Conservation (phyloP, 2,329 filamentous ascomycete genomes). For the Didymella pinodella region DNA sequence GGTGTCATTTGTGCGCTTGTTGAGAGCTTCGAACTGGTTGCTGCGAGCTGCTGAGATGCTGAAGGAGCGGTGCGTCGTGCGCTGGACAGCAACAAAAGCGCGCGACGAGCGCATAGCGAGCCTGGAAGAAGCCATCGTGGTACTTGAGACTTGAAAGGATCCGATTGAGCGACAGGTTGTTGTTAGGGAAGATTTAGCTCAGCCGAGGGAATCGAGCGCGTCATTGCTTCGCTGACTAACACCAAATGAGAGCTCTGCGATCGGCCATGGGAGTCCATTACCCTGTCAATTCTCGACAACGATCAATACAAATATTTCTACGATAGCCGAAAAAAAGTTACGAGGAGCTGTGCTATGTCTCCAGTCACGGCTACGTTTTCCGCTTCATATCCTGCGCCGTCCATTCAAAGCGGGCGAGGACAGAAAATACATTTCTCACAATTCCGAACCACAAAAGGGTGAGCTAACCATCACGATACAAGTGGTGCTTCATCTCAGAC, state of each 20-base stretch:
- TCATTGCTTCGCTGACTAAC: constrained; percentile 34
- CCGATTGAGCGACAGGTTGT: constrained; percentile 27
- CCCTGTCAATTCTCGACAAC: not conserved
- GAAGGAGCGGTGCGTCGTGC: constrained; percentile 50
- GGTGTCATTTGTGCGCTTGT: constrained; percentile 62
- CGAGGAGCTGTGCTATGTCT: too few species aligned
- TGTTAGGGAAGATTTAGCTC: constrained; percentile 21
- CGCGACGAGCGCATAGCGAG: constrained; percentile 57
- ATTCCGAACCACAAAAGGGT: too few species aligned
- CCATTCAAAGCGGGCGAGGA: too few species aligned
- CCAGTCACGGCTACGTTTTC: too few species aligned
- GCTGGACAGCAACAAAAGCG: constrained; percentile 47
- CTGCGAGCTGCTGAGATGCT: constrained; percentile 47
- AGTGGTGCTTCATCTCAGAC: too few species aligned
- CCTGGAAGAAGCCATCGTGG: constrained; percentile 57
- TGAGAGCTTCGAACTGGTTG: constrained; percentile 53
- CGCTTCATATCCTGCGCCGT: too few species aligned
- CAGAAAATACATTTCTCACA: too few species aligned
- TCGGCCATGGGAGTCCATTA: constrained; percentile 31
- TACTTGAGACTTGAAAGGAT: constrained; percentile 5
- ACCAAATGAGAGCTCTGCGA: constrained; percentile 21
- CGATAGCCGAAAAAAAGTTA: too few species aligned
- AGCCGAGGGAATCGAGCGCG: constrained; percentile 36
- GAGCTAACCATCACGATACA: too few species aligned
- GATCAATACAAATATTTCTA: too few species aligned